A percentile compares a stretch with the other conserved stretches of the same genome.
Conservation (phyloP, 73 alveolate species). For the Stentor roeselii region DNA sequence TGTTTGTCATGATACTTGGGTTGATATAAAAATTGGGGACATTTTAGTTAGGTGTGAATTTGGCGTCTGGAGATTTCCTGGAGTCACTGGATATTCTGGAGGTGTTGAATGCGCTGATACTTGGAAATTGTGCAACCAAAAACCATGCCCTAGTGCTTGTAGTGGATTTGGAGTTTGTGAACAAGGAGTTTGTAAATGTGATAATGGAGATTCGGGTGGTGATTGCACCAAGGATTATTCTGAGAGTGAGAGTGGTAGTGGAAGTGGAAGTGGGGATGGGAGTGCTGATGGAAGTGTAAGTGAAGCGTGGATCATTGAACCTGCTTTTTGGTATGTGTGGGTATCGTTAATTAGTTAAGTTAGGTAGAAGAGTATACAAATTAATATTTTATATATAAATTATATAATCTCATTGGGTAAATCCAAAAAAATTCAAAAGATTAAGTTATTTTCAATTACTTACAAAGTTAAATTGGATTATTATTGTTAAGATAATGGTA, state of each 20-base stretch:
- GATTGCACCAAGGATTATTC: neutral
- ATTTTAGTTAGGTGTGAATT: neutral
- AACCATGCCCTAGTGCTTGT: neutral
- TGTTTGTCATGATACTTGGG: neutral
- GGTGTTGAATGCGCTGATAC: neutral
- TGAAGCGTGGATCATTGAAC: neutral
- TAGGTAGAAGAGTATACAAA: no score
- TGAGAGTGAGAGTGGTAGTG: neutral
- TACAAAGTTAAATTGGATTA: no score
- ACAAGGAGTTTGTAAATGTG: neutral
- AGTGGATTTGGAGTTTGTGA: neutral
- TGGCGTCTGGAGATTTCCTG: neutral
- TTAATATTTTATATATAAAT: no score
- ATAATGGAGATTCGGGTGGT: neutral
- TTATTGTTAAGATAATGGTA: no score
- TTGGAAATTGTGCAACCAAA: neutral
- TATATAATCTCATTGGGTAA: no score
- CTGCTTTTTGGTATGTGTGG: no score
- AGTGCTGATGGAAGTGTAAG: neutral
- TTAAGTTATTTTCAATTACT: no score
- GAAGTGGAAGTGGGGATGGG: neutral
- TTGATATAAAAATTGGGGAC: neutral
- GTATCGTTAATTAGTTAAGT: no score
- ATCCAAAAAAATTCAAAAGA: no score
- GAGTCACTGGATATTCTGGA: neutral